phyloP scores from a whole-genome alignment of 2,329 filamentous ascomycete genomes.

The Lachnellula arida region DNA sequence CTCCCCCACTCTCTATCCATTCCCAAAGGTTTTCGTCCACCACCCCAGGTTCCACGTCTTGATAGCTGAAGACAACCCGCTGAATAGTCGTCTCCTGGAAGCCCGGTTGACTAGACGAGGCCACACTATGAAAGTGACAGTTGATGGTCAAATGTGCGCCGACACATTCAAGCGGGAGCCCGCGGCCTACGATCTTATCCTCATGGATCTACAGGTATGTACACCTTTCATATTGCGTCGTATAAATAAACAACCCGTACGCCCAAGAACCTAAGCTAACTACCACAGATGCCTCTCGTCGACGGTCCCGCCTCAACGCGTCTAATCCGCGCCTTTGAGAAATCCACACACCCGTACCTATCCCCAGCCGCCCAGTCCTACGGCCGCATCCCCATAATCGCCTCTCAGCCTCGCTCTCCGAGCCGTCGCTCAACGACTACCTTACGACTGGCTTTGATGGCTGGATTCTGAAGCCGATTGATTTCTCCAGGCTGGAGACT shows the following conservation, averaged over 20 bases:
- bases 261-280: neutral
- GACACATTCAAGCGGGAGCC: constrained; percentile 60
- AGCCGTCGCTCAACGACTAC: constrained; percentile 10
- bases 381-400: constrained; percentile 20
- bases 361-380: constrained; percentile 1
- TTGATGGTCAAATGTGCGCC: constrained; percentile 71
- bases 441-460: constrained; percentile 18
- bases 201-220: constrained; percentile 21
- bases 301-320: constrained; percentile 16
- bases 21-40: neutral
- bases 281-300: constrained; percentile 18
- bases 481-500: constrained; percentile 17
- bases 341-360: neutral
- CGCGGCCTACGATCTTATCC: constrained; percentile 16
- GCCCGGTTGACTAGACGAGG: constrained; percentile 71
- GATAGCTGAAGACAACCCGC: constrained; percentile 74
- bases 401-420: constrained; percentile 19
- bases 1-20: constrained; percentile 1
- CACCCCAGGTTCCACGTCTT: constrained; percentile 44
- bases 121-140: constrained; percentile 65
- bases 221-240: neutral
- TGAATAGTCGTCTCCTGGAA: constrained; percentile 74
- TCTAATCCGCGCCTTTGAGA: constrained; percentile 16
- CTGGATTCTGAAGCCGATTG: constrained; percentile 22
- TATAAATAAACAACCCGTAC: too few species aligned